These are phyloP conservation scores for Mucor velutinosus DNA, from an alignment of 371 early-diverging fungal genomes.

Conservation along the genomic window DNA sequence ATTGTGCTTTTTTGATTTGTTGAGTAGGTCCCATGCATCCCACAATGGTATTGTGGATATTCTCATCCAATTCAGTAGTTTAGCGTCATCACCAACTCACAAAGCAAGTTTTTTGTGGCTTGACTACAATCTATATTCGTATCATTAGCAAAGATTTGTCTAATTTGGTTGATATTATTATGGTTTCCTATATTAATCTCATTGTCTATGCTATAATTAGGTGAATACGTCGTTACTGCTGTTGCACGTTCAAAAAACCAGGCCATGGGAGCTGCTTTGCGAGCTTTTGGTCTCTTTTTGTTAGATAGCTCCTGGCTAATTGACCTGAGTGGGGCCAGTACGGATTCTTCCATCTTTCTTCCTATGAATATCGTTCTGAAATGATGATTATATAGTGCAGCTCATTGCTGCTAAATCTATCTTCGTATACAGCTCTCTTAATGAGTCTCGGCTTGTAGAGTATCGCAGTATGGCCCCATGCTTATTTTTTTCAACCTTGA, in stretches of 20 bases:
- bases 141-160: constrained; percentile 10
- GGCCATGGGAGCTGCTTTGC: not conserved
- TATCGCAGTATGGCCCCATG: too few relatives aligned
- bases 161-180: not conserved
- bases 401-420: too few relatives aligned
- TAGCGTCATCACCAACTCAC: not conserved
- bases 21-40: constrained; percentile 33
- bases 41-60: not conserved
- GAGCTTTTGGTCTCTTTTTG: too few relatives aligned
- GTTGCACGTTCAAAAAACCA: too few relatives aligned
- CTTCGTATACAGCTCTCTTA: too few relatives aligned
- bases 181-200: not conserved
- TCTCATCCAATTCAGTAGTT: not conserved
- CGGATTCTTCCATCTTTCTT: too few relatives aligned
- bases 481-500: too few relatives aligned
- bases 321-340: too few relatives aligned
- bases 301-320: too few relatives aligned
- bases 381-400: too few relatives aligned
- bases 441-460: too few relatives aligned
- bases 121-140: constrained; percentile 14
- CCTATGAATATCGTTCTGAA: too few relatives aligned
- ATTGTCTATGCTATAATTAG: not conserved
- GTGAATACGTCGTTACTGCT: not conserved
- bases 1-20: constrained; percentile 45
- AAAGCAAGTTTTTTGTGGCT: not conserved